Evolutionary conservation across 2,329 filamentous ascomycete genomes (phyloP).

Genomic region (Onygena corvina): DNA sequence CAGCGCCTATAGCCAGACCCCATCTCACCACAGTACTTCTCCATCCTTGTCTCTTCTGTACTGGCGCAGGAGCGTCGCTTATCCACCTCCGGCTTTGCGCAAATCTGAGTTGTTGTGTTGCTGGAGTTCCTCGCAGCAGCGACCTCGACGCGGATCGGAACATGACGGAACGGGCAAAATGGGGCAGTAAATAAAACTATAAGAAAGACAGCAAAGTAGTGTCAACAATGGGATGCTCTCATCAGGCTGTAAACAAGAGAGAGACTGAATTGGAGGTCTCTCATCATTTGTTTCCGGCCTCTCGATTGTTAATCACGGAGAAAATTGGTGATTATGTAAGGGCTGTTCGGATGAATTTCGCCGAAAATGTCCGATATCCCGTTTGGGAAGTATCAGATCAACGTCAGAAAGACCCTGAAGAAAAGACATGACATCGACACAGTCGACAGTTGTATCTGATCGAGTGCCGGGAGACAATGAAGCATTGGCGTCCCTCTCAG

Average conservation of each 20-base stretch:
- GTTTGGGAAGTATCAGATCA: slow-evolving; percentile 1
- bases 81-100: slow-evolving; percentile 37
- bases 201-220: not conserved
- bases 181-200: slow-evolving; percentile 2
- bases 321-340: slow-evolving; percentile 7
- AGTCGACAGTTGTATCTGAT: not conserved
- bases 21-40: slow-evolving; percentile 63
- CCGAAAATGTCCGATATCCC: not conserved
- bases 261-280: not conserved
- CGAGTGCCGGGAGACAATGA: not conserved
- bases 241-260: not conserved
- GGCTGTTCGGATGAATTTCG: not conserved
- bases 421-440: not conserved
- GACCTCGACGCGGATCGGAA: slow-evolving; percentile 17
- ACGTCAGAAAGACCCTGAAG: too few species aligned
- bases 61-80: slow-evolving; percentile 43
- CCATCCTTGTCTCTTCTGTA: slow-evolving; percentile 62
- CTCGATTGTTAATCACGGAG: slow-evolving; percentile 6
- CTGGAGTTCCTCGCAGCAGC: slow-evolving; percentile 12
- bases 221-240: not conserved
- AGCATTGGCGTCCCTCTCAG: slow-evolving; percentile 33
- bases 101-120: slow-evolving; percentile 12
- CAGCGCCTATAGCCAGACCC: slow-evolving; percentile 59
- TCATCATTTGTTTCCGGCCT: not conserved
- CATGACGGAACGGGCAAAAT: slow-evolving; percentile 14